Base-by-base conservation (phyloP, 306 rosid genomes). In the Castanea mollissima region DNA sequence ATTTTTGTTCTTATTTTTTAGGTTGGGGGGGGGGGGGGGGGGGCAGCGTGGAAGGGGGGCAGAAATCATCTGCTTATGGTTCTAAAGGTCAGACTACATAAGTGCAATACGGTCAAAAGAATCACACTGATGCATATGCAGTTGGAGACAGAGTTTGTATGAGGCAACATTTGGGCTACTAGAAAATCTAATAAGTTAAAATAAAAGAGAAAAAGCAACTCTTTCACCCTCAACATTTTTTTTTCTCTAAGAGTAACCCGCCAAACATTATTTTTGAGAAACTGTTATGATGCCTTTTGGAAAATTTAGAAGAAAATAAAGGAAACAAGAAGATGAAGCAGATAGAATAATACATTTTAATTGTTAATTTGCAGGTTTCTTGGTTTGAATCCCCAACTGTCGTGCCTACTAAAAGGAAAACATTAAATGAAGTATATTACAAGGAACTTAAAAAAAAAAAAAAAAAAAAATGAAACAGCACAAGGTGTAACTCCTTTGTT, bases 101-200 rank as follows among this genome's bases (percentile, higher is more conserved):
- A 78, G 11, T 12, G 18, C 18, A n/a, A 41, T 5, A 9, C n/a
- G 67, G 35, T 76, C 49, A 74, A 31, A 69, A 69, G 64, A 73
- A 73, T 77, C 77, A 52, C 74, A 55, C 16, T 51, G 60, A 80
- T 64, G 74, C 46, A 55, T 29, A 77, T 51, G 73, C 44, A 44
- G 41, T 16, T 46, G 62, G 7, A 59, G 74, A 31, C 32, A 58
- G 34, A 55, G 46, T 74, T 59, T 18, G 25, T 32, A 65, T 69
- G 21, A 51, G 20, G 49, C 58, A 74, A 74, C 10, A 41, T 60
- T 55, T 15, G 78, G 74, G 54, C 46, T n/a, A 35, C 78, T 69
- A 62, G 74, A 49, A 16, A 55, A 41, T 46, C 38, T 49, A 75
- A 12, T 54, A 74, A 21, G 76, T 78, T 68, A 54, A 54, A 81